Conservation (phyloP, 2,329 filamentous ascomycete genomes). For the Coniosporium tulheliwenetii region DNA sequence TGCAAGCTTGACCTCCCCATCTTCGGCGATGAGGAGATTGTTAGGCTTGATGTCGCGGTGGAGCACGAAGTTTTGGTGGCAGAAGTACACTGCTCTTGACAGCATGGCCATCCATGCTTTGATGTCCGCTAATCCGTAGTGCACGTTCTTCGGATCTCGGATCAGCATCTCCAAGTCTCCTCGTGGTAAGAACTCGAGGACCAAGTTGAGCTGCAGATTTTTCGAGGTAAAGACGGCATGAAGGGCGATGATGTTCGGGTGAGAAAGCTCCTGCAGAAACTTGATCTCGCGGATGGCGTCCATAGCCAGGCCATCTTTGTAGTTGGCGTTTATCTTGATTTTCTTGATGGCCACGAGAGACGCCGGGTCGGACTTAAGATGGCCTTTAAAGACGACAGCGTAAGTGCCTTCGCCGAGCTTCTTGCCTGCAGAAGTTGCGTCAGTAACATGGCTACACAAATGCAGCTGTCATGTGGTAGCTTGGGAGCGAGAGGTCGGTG, state of each 20-base stretch:
- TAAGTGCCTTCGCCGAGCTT: conserved; percentile 96
- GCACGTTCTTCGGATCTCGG: conserved; percentile 61
- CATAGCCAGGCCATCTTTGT: conserved; percentile 80
- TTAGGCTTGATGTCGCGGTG: conserved; percentile 99
- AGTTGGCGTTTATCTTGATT: conserved; percentile 76
- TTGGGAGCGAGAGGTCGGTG: too few species aligned
- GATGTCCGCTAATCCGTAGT: conserved; percentile 78
- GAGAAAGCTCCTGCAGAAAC: conserved; percentile 81
- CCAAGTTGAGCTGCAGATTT: conserved; percentile 89
- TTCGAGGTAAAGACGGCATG: conserved; percentile 91
- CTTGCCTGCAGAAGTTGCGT: conserved; percentile 40
- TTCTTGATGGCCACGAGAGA: conserved; percentile 83
- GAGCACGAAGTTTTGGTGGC: conserved; percentile 83
- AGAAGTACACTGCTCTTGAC: conserved; percentile 85
- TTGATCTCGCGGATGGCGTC: conserved; percentile 94
- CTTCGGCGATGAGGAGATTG: conserved; percentile 85
- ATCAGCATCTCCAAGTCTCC: conserved; percentile 93
- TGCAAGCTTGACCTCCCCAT: conserved; percentile 86
- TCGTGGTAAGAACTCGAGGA: conserved; percentile 84
- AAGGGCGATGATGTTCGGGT: conserved; percentile 90
- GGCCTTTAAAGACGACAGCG: conserved; percentile 83
- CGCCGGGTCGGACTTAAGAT: conserved; percentile 55
- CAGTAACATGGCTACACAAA: too few species aligned
- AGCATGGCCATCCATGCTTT: conserved; percentile 99
- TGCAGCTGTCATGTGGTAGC: background rate